Percentiles rank a stretch among this genome's conserved stretches.
Conservation (phyloP, 1,139 yeast genomes). For the Zygosaccharomyces sapae region DNA sequence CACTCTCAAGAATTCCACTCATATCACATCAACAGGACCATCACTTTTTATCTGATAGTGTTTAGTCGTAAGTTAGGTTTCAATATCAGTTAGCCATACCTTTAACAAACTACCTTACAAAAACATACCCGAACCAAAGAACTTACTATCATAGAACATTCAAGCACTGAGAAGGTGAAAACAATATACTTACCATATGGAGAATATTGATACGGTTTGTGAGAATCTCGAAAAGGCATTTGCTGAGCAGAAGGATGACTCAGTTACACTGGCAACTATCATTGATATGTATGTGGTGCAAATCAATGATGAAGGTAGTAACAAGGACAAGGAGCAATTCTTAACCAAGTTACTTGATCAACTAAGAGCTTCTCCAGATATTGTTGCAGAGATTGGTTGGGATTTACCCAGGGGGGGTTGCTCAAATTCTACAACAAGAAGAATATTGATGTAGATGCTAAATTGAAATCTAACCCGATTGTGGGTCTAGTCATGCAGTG, state of each 20-base stretch:
- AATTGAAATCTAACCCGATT: constrained; percentile 17
- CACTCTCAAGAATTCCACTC: constrained; percentile 31
- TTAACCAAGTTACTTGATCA: constrained; percentile 40
- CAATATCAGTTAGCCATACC: background rate
- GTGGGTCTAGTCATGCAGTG: constrained; percentile 43
- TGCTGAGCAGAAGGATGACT: constrained; percentile 19
- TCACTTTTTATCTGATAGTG: background rate
- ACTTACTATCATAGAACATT: background rate
- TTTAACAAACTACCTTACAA: background rate
- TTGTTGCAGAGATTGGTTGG: constrained; percentile 67
- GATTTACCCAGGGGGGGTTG: constrained; percentile 69
- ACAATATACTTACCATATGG: constrained; percentile 6
- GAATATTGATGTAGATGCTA: constrained; percentile 23
- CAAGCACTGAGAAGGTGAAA: background rate
- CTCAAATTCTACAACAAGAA: constrained; percentile 40
- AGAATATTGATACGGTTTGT: constrained; percentile 17
- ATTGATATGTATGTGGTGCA: constrained; percentile 26
- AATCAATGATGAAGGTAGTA: constrained; percentile 15
- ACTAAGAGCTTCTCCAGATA: constrained; percentile 16
- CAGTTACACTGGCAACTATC: constrained; percentile 23
- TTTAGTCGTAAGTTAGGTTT: background rate
- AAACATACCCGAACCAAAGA: constrained; percentile 1
- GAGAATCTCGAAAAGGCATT: constrained; percentile 17
- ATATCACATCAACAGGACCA: constrained; percentile 7
- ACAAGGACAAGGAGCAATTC: constrained; percentile 46